Conservation (phyloP, 2,329 filamentous ascomycete species). For the Lecanosticta acicola region DNA sequence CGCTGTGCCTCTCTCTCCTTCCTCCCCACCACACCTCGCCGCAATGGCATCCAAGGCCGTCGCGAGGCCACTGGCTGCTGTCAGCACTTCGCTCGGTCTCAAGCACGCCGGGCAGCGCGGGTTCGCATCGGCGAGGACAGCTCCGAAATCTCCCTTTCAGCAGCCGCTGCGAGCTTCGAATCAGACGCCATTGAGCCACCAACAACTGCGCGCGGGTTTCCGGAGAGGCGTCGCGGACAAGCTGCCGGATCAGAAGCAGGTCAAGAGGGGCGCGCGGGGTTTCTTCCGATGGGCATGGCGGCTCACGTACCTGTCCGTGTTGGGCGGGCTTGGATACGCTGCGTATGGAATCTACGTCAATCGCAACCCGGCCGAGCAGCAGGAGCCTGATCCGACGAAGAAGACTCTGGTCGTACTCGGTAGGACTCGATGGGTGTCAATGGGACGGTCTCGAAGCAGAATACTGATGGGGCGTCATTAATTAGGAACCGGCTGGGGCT, state of each 20-base stretch:
- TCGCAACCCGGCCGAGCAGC: slow-evolving; percentile 75
- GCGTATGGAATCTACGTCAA: slow-evolving; percentile 77
- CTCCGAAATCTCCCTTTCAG: slow-evolving; percentile 16
- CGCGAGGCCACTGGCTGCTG: slow-evolving; percentile 24
- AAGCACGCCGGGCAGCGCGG: slow-evolving; percentile 21
- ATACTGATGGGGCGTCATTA: slow-evolving; percentile 6
- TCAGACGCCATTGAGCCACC: slow-evolving; percentile 6
- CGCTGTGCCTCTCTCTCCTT: not conserved
- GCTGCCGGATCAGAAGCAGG: slow-evolving; percentile 27
- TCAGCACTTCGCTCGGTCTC: no score
- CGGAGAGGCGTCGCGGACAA: slow-evolving; percentile 31
- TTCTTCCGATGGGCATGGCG: slow-evolving; percentile 79
- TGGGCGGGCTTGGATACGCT: slow-evolving; percentile 65
- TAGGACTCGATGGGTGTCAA: slow-evolving; percentile 39
- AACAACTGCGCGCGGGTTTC: slow-evolving; percentile 21
- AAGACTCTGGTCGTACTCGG: slow-evolving; percentile 95
- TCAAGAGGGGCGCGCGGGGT: slow-evolving; percentile 55
- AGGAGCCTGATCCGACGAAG: slow-evolving; percentile 75
- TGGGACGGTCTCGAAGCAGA: not conserved
- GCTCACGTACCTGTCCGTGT: slow-evolving; percentile 66
- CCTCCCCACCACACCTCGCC: slow-evolving; percentile 8
- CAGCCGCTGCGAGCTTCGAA: slow-evolving; percentile 16
- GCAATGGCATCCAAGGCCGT: slow-evolving; percentile 26
- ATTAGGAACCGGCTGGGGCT: slow-evolving; percentile 89
- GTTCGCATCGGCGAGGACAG: slow-evolving; percentile 19